Percentiles rank a stretch among this genome's conserved stretches.
phyloP scores from a whole-genome alignment of 139 green algal species.

The Volvox africanus region DNA sequence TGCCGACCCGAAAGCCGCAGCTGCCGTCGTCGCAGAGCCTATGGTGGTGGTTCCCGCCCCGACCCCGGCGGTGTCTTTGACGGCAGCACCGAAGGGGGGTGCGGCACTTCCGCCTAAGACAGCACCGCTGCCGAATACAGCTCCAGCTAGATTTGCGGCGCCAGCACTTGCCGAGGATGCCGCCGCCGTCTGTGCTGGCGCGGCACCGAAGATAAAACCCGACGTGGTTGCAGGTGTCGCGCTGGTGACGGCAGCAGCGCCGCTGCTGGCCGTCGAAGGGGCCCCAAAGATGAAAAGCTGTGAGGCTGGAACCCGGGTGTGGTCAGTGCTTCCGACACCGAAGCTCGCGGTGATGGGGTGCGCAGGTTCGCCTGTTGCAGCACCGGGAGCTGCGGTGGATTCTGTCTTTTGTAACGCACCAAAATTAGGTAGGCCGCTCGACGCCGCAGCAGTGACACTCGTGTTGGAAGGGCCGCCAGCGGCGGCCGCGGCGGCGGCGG shows the following conservation, averaged over 20 bases:
- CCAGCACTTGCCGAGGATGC: background rate
- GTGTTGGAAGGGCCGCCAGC: background rate
- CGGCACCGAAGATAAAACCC: constrained; percentile 3
- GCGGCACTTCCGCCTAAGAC: background rate
- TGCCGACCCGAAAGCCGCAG: background rate
- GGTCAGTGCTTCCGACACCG: background rate
- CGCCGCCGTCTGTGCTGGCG: too few species aligned
- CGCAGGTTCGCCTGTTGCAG: background rate
- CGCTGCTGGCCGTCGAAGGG: background rate
- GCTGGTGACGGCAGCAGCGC: background rate
- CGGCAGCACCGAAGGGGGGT: background rate
- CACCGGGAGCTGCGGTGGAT: background rate
- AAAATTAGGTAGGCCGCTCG: background rate
- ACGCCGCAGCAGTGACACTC: background rate
- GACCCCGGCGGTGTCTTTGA: background rate
- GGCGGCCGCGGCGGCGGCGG: background rate
- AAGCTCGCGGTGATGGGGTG: background rate
- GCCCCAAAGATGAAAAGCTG: background rate
- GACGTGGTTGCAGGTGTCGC: background rate
- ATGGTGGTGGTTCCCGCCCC: background rate
- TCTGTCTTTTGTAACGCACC: background rate
- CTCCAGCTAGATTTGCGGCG: background rate
- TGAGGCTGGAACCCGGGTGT: background rate
- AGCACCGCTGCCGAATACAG: constrained; percentile 5
- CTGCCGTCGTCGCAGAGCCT: background rate